These are phyloP conservation scores for Entomortierella beljakovae DNA, from an alignment of 192 early-diverging fungal species.

Conservation along the genomic window DNA sequence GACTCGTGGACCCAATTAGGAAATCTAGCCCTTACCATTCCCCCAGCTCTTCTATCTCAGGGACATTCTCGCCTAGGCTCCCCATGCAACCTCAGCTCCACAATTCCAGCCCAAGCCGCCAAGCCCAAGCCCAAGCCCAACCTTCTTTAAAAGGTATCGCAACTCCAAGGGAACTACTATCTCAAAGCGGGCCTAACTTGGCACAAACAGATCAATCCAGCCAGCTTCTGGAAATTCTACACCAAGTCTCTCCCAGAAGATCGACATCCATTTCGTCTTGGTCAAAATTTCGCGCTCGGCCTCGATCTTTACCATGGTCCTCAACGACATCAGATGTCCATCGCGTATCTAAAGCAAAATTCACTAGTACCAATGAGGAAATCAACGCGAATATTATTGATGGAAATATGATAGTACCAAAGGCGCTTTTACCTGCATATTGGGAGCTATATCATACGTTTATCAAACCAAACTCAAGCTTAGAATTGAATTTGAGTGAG, in stretches of 20 bases:
- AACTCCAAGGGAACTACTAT: slow-evolving; percentile 30
- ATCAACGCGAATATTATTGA: neutral
- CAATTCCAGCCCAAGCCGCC: neutral
- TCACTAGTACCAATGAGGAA: neutral
- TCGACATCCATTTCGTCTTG: neutral
- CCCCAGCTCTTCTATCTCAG: slow-evolving; percentile 34
- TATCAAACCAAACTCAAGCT: slow-evolving; percentile 27
- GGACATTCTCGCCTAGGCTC: slow-evolving; percentile 32
- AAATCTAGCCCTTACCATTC: slow-evolving; percentile 23
- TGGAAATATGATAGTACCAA: slow-evolving; percentile 24
- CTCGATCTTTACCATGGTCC: neutral
- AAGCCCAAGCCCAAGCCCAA: neutral
- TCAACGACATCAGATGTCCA: neutral
- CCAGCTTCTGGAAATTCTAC: neutral
- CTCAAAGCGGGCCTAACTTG: neutral
- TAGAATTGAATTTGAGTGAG: slow-evolving; percentile 32
- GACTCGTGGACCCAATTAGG: slow-evolving; percentile 4
- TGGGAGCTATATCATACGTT: slow-evolving; percentile 49
- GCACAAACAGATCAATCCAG: neutral
- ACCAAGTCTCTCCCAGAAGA: neutral
- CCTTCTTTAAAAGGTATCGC: slow-evolving; percentile 1
- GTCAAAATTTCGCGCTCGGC: neutral
- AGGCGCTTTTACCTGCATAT: slow-evolving; percentile 30
- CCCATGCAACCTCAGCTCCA: slow-evolving; percentile 32
- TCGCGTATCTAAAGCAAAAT: neutral